Evolutionary conservation across 2,329 filamentous ascomycete genomes (phyloP).

Genomic region (Aspergillus spinulosporus): DNA sequence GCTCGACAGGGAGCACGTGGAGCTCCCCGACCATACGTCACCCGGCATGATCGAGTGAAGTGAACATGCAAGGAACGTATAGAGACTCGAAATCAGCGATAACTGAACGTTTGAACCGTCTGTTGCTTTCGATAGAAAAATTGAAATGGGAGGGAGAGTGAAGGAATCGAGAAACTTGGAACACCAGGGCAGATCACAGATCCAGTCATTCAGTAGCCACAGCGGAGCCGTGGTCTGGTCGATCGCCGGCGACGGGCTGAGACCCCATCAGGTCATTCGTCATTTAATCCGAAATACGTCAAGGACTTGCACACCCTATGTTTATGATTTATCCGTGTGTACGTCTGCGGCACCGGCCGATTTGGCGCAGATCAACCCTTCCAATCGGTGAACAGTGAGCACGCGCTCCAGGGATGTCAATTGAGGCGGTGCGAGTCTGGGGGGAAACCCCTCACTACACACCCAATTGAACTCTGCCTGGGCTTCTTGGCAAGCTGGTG

Average conservation of each 20-base stretch:
- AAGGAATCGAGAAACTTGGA: not conserved
- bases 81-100: not conserved
- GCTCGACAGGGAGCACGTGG: constrained; percentile 3
- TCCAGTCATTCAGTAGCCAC: not conserved
- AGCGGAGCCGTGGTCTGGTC: not conserved
- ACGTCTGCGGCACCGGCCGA: not conserved
- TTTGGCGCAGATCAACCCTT: not conserved
- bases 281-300: not conserved
- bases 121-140: not conserved
- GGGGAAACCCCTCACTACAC: constrained; percentile 10
- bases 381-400: not conserved
- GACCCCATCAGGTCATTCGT: not conserved
- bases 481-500: constrained; percentile 5
- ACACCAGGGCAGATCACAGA: not conserved
- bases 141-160: not conserved
- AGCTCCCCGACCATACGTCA: constrained; percentile 13
- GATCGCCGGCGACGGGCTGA: not conserved
- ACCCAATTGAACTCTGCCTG: constrained; percentile 5
- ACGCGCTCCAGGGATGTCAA: not conserved
- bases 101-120: not conserved
- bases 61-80: not conserved
- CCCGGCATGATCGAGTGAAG: constrained; percentile 4
- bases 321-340: not conserved
- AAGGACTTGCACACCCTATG: not conserved
- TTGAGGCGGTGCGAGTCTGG: constrained; percentile 10